Evolutionary conservation across 2,329 filamentous ascomycete species (phyloP), one percentile per base, ranked within the genome.

Genomic region (Ceratocystis alfenasii): DNA sequence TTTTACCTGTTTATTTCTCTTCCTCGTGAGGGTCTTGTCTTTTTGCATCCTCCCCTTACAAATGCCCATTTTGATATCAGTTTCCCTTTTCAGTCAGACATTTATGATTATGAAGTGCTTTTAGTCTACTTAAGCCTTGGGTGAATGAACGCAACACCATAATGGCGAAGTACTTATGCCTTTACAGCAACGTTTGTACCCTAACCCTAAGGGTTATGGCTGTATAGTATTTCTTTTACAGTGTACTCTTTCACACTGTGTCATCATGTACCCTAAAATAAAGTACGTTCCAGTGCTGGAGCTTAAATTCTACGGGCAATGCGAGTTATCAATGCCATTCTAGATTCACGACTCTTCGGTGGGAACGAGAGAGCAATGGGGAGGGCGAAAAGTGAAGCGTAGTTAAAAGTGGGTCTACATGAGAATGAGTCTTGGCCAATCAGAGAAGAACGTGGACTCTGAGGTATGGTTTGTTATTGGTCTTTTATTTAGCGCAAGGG

Each of bases 401-500:
- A 25, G 25, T 53, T 65, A 46, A 45, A 55, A 61, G 46, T 45
- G 53, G 62, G 55, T 36, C 17, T 20, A 1, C 3, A 5, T n/a
- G 20, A 33, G 15, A 33, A 36, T 7, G 12, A 30, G 28, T 45
- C 57, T 25, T 45, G 17, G 20, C 45, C 45, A 62, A 44, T 41
- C 59, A 62, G 57, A 55, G 44, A 41, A 62, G 45, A 59, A 66
- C 45, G 64, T 62, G 64, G 48, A 30, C 45, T n/a, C 20, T 20
- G 45, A 33, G 50, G 48, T 22, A 45, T 33, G 4, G 15, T 20
- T 3, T 28, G 22, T 10, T 30, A 25, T 30, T 57, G 28, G 17
- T n/a, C 17, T 30, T 30, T 8, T 36, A 28, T 33, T 7, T 57
- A 41, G 36, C 36, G 36, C 36, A 41, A 12, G 36, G 36, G 36